Percentiles rank a stretch among this genome's conserved stretches.
phyloP scores from a whole-genome alignment of 805 yeast genomes.

The Spathaspora passalidarum region DNA sequence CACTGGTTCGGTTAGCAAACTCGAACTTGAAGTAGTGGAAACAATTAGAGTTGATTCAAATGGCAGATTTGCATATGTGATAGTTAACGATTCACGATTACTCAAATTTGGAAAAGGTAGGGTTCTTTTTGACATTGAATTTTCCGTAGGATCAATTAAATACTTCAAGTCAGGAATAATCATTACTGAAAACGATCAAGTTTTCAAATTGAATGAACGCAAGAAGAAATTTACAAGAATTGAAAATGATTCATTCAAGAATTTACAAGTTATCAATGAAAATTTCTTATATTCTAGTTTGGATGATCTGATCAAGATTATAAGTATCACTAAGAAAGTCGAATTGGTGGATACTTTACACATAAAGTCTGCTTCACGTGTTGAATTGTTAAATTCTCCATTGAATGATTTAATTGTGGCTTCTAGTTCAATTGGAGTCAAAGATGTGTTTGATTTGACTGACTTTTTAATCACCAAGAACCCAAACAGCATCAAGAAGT shows the following conservation, averaged over 20 bases:
- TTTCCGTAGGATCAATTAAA: conserved; percentile 12
- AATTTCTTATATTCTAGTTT: conserved; percentile 4
- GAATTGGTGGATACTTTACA: neutral
- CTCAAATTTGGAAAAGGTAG: conserved; percentile 3
- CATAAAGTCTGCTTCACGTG: neutral
- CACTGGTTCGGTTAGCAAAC: neutral
- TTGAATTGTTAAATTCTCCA: conserved; percentile 5
- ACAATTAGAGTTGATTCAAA: conserved; percentile 3
- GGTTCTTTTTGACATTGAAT: neutral
- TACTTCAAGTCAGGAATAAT: conserved; percentile 11
- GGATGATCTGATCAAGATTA: conserved; percentile 4
- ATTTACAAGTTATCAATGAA: conserved; percentile 5
- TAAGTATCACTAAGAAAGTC: conserved; percentile 2
- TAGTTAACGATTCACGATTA: conserved; percentile 5
- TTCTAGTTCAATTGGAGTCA: conserved; percentile 4
- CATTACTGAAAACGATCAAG: conserved; percentile 10
- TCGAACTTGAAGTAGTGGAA: neutral
- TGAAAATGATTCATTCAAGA: conserved; percentile 8
- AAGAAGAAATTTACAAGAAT: conserved; percentile 4
- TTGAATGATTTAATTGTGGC: conserved; percentile 9
- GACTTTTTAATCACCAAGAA: conserved; percentile 18
- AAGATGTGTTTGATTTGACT: conserved; percentile 18
- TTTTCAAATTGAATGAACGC: conserved; percentile 7
- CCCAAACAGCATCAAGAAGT: conserved; percentile 14
- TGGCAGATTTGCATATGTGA: conserved; percentile 2